Percentiles rank a stretch among this genome's conserved stretches.
These are phyloP conservation scores for Gymnopus androsaceus DNA, from an alignment of 1,284 basidiomycete genomes.

Conservation along the genomic window DNA sequence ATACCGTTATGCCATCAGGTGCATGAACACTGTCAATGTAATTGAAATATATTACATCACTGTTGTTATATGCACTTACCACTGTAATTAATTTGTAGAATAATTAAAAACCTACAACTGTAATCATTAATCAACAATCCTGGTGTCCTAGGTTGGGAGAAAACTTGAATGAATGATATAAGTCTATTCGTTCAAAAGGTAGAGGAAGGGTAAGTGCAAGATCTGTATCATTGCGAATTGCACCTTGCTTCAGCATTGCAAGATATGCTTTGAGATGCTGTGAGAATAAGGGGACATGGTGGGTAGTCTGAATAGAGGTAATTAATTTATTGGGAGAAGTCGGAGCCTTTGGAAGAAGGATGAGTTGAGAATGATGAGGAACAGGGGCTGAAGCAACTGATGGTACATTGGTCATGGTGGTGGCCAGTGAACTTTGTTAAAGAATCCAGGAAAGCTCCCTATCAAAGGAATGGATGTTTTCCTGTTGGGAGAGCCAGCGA, in stretches of 20 bases:
- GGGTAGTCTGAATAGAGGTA: background rate
- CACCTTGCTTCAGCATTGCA: background rate
- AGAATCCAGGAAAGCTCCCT: background rate
- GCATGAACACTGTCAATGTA: too few species aligned
- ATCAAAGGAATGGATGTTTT: conserved; percentile 12
- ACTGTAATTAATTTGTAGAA: too few species aligned
- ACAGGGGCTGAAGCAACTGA: background rate
- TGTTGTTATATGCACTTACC: too few species aligned
- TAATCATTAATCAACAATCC: too few species aligned
- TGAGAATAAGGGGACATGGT: background rate
- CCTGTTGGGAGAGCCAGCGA: background rate
- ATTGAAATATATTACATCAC: too few species aligned
- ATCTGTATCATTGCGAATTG: background rate
- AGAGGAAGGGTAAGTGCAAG: background rate
- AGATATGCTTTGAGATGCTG: background rate
- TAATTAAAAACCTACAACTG: too few species aligned
- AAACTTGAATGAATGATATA: too few species aligned
- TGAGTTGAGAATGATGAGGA: background rate
- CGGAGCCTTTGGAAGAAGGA: background rate
- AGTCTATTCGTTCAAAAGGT: background rate
- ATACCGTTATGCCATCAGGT: too few species aligned
- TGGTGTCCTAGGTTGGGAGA: too few species aligned
- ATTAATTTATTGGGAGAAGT: too few species aligned
- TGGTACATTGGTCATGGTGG: background rate
- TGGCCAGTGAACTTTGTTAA: background rate